Base-by-base conservation (phyloP, 1,284 basidiomycete genomes). In the Pseudozyma tsukubaensis region DNA sequence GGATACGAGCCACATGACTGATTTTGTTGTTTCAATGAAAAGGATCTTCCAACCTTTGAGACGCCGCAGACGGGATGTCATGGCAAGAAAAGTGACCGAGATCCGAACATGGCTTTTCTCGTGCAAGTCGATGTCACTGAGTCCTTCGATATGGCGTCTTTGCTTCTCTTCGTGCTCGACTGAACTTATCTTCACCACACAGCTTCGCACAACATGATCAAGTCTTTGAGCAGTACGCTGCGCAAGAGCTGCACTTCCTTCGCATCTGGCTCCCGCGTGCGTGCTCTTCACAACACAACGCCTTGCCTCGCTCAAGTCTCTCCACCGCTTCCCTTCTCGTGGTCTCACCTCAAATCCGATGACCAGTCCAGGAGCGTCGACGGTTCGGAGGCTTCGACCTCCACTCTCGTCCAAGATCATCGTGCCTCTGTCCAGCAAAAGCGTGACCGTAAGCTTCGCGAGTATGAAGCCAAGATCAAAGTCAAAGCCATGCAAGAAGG, bases 401-500 rank as follows among this genome's bases (percentile, higher is more conserved):
- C 58, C 0, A n/a, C 58, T 2, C 4, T 50, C 9, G 7, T 63
- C 1, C 55, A 56, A 43, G 57, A 64, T 45, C 60, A 72, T 34
- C 59, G 70, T 14, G 50, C 60, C 2, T 57, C 50, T 3, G 42
- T 72, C 0, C 52, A 80, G 32, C 57, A 56, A 11, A 78, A 79
- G 57, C 67, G 73, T 12, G 73, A 81, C 5, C 50, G 65, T 1
- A 79, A 82, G 47, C 55, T 83, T 10, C 59, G 50, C n/a, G 65
- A 83, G 67, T 83, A 83, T 53, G 68, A 74, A 40, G 72, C 58
- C 43, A 76, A 76, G 62, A 73, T 83, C 45, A 61, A 72, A 55
- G 66, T 72, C 45, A 83, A 83, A 58, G 82, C 81, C 11, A 63
- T 75, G 57, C 69, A 79, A 50, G 35, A 78, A 56, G 73, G 78